These are phyloP conservation scores for Schizopora paradoxa DNA, from an alignment of 1,284 basidiomycete species.

Conservation along the genomic window DNA sequence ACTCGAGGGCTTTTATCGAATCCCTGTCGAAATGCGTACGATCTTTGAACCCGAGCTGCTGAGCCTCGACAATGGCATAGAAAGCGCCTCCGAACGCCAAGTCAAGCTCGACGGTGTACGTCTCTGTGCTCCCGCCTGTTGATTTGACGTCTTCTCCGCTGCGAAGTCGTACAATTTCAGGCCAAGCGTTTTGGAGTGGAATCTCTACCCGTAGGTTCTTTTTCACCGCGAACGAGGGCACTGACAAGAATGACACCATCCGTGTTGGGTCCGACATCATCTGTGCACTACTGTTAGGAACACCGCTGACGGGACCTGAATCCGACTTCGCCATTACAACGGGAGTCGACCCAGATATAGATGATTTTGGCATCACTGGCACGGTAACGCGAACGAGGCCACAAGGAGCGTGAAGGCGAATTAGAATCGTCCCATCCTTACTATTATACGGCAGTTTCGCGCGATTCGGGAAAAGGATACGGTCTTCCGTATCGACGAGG, in stretches of 20 bases:
- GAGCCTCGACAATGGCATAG: conserved; percentile 35
- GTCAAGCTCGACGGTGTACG: conserved; percentile 27
- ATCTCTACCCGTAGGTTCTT: conserved; percentile 27
- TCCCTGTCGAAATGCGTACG: conserved; percentile 19
- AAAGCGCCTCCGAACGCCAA: conserved; percentile 40
- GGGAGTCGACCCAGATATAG: too few species aligned
- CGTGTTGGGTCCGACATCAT: conserved; percentile 27
- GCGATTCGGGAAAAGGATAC: conserved; percentile 31
- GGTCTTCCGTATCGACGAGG: conserved; percentile 34
- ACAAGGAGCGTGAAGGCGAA: conserved; percentile 37
- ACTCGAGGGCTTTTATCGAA: conserved; percentile 25
- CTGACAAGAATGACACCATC: conserved; percentile 32
- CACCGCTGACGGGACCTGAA: too few species aligned
- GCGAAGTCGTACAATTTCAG: conserved; percentile 19
- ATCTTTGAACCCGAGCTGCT: conserved; percentile 32
- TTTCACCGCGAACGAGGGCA: conserved; percentile 32
- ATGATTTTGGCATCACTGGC: conserved; percentile 20
- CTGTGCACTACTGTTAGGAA: background rate
- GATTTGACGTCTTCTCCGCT: conserved; percentile 13
- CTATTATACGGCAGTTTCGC: conserved; percentile 22
- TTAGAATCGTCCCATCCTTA: conserved; percentile 19
- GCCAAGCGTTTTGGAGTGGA: conserved; percentile 28
- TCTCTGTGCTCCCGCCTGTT: background rate
- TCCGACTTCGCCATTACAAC: too few species aligned
- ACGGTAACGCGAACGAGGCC: conserved; percentile 33